These are phyloP conservation scores for Leishmania tropica DNA, from an alignment of 208 protist species.

Conservation along the genomic window DNA sequence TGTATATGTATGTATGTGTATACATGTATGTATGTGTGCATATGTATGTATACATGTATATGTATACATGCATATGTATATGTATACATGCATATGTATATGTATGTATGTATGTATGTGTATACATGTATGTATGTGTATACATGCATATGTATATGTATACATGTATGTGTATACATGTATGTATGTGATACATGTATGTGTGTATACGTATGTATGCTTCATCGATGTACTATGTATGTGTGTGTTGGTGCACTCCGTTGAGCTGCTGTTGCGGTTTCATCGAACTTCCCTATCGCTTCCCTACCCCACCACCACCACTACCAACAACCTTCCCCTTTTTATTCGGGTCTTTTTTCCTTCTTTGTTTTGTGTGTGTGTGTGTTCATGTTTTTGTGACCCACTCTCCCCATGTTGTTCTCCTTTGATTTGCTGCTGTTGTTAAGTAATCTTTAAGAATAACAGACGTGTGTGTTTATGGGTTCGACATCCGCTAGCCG, in stretches of 20 bases:
- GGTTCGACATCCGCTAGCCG: neutral
- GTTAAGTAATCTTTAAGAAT: neutral
- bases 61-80: no score
- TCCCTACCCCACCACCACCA: no score
- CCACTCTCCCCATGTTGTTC: neutral
- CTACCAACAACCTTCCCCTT: no score
- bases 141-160: neutral
- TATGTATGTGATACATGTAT: neutral
- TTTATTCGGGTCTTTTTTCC: neutral
- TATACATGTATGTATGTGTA: neutral
- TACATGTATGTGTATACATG: no score
- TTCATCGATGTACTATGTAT: no score
- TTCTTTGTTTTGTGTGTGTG: neutral
- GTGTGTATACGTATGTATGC: no score
- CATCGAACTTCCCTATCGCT: no score
- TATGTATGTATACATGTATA: neutral
- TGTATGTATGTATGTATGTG: neutral
- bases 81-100: neutral
- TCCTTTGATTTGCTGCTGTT: neutral
- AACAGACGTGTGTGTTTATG: neutral
- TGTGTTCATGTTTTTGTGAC: neutral
- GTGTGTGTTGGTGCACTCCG: neutral
- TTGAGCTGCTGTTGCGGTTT: neutral
- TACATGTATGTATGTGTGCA: neutral
- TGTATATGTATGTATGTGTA: neutral